A percentile compares a stretch with the other conserved stretches of the same genome.
phyloP scores from a whole-genome alignment of 2,329 filamentous ascomycete species.

The Claviceps maximensis region DNA sequence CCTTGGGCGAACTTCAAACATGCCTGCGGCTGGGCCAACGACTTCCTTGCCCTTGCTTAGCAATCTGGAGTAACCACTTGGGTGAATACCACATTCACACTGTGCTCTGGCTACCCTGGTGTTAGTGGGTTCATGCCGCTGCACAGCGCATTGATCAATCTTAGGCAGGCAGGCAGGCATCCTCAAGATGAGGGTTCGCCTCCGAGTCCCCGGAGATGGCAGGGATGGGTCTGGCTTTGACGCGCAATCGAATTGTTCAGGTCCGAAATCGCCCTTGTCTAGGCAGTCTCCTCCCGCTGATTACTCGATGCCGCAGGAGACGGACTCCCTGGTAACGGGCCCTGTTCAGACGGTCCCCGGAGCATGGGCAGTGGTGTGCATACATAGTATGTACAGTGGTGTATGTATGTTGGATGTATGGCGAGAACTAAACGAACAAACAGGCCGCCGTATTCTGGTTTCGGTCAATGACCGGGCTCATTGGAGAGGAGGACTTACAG shows the following conservation, averaged over 20 bases:
- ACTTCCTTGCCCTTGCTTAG: neutral
- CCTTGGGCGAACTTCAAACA: neutral
- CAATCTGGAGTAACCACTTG: neutral
- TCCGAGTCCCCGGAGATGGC: neutral
- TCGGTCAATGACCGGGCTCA: neutral
- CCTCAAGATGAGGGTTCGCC: neutral
- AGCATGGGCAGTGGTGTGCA: neutral
- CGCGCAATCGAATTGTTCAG: neutral
- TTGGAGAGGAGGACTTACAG: neutral
- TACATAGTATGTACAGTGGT: too few species aligned
- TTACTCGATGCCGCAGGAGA: neutral
- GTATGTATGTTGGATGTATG: too few species aligned
- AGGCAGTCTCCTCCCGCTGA: neutral
- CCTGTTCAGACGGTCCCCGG: neutral
- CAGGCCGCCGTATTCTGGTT: neutral
- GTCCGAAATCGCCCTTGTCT: neutral
- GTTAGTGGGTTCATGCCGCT: slow-evolving; percentile 2
- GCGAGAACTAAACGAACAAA: neutral
- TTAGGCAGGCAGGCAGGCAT: neutral
- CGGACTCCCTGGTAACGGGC: slow-evolving; percentile 2
- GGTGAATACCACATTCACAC: neutral
- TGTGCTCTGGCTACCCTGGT: neutral
- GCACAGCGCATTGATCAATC: neutral
- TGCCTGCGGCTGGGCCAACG: neutral
- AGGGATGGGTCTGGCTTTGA: neutral